Evolutionary conservation across 768 basidiomycete species (phyloP), one percentile per base, ranked within the genome.

Genomic region (Tulasnella calospora): DNA sequence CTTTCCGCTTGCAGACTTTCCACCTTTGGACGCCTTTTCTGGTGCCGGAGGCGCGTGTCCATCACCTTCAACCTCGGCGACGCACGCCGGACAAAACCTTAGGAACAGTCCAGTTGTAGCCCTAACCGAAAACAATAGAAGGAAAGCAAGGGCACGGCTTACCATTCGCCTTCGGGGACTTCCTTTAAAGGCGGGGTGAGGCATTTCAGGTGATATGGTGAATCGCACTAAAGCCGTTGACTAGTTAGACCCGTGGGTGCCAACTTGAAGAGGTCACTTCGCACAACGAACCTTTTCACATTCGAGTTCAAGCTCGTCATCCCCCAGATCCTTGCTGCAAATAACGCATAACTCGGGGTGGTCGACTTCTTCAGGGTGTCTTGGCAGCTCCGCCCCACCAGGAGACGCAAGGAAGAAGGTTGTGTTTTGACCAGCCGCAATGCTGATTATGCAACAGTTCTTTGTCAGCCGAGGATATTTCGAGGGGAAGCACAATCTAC

Each of bases 91-190:
- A 82, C 95, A 97, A 87, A 95, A 95, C 75, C 75, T 76, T 7
- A 8, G 75, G 30, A 5, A 76, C 7, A n/a, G 27, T 1, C 17
- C 4, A 23, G 33, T 67, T 23, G 3, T 15, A 17, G 81, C 0
- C 35, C 9, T 23, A 17, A 19, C 0, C 21, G 9, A 33, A 36
- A 10, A 71, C 23, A 23, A 9, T 5, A 9, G 33, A 71, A 12
- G 19, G 44, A 38, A 4, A 33, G 2, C 30, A 40, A 72, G 38
- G 1, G 44, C 61, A 83, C 19, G 13, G 23, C 47, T 33, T 44
- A 76, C 95, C 95, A 96, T 85, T 96, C 93, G 47, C 94, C 96
- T 44, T 93, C 92, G 0, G 96, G 96, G 23, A 96, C 86, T 5
- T 87, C 89, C 21, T 85, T 83, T 70, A 99, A 85, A 2, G 95